Evolutionary conservation across 441 rosid genomes (phyloP).

Genomic region (Pelargonium myrrhifolium): DNA sequence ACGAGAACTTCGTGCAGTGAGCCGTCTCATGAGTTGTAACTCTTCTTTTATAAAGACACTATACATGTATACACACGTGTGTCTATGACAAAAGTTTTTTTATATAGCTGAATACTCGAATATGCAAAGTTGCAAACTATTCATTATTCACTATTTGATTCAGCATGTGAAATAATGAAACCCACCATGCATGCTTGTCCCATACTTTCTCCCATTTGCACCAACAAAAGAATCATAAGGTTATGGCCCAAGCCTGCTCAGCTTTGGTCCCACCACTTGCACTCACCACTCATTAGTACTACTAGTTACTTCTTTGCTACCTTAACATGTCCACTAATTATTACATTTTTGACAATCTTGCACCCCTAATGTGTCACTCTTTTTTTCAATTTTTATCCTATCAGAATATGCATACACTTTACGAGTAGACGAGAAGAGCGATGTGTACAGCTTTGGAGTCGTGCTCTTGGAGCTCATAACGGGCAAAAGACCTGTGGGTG

Average conservation of each 20-base stretch:
- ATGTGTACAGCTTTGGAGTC: slow-evolving; percentile 44
- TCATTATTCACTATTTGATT: slow-evolving; percentile 1
- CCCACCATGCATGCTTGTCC: slow-evolving; percentile 6
- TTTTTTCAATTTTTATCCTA: background rate
- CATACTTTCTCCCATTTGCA: slow-evolving; percentile 4
- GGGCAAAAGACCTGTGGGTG: slow-evolving; percentile 37
- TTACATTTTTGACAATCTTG: too few relatives aligned
- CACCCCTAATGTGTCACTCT: too few relatives aligned
- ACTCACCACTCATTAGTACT: background rate
- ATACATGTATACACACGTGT: background rate
- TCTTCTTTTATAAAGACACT: background rate
- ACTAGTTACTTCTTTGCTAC: slow-evolving; percentile 7
- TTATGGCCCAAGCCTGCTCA: slow-evolving; percentile 3
- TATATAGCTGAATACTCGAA: background rate
- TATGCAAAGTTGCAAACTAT: background rate
- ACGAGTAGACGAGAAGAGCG: slow-evolving; percentile 45
- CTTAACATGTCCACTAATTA: too few relatives aligned
- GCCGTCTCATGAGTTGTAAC: too few relatives aligned
- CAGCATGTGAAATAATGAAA: background rate
- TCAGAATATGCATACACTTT: slow-evolving; percentile 44
- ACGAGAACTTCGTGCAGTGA: too few relatives aligned
- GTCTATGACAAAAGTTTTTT: background rate
- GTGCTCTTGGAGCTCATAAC: slow-evolving; percentile 38
- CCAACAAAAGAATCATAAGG: slow-evolving; percentile 1
- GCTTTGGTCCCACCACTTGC: slow-evolving; percentile 1